These are phyloP conservation scores for Fusarium buharicum DNA, from an alignment of 2,329 filamentous ascomycete genomes.

Conservation along the genomic window DNA sequence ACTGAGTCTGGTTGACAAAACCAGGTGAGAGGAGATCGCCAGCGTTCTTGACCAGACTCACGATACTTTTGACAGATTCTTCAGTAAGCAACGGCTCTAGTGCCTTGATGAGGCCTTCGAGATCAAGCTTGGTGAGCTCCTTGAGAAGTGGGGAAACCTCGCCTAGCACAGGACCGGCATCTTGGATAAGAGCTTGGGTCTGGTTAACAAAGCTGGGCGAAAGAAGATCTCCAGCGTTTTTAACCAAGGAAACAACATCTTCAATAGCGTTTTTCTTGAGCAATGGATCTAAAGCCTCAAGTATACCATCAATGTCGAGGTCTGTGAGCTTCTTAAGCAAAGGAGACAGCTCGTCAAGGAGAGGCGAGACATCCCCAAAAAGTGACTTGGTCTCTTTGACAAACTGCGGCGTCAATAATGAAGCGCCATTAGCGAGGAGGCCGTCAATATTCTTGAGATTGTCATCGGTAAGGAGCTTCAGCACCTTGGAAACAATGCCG, in stretches of 20 bases:
- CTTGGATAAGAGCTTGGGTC: slow-evolving; percentile 39
- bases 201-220: slow-evolving; percentile 43
- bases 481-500: slow-evolving; percentile 45
- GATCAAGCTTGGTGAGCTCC: slow-evolving; percentile 47
- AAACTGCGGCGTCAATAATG: slow-evolving; percentile 48
- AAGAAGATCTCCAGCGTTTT: slow-evolving; percentile 52
- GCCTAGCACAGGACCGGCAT: slow-evolving; percentile 49
- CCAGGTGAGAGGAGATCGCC: slow-evolving; percentile 49
- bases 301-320: slow-evolving; percentile 49
- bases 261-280: slow-evolving; percentile 45
- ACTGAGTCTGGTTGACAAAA: slow-evolving; percentile 40
- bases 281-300: slow-evolving; percentile 45
- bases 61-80: slow-evolving; percentile 43
- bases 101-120: slow-evolving; percentile 47
- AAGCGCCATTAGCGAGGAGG: slow-evolving; percentile 52
- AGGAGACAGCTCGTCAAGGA: slow-evolving; percentile 47
- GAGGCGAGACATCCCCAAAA: slow-evolving; percentile 46
- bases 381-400: slow-evolving; percentile 41
- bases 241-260: slow-evolving; percentile 44
- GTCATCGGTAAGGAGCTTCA: slow-evolving; percentile 40
- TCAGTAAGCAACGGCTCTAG: slow-evolving; percentile 45
- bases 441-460: slow-evolving; percentile 50
- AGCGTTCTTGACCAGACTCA: slow-evolving; percentile 50
- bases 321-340: slow-evolving; percentile 47
- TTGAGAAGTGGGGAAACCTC: slow-evolving; percentile 48